phyloP scores from a whole-genome alignment of 768 basidiomycete genomes.

The Strobilomyces dryophilus region DNA sequence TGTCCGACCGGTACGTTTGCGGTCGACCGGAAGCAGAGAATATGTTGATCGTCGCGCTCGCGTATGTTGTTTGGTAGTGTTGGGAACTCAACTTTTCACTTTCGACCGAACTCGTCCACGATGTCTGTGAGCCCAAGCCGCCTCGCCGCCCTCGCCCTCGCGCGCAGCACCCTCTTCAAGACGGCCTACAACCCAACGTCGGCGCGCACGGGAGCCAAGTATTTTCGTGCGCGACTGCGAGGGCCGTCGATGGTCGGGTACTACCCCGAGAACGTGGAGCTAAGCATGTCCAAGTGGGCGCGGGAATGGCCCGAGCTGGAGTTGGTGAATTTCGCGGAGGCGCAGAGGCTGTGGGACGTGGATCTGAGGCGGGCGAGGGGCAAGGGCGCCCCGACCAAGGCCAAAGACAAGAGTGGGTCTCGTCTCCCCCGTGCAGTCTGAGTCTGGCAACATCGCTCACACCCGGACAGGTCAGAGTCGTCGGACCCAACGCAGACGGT shows the following conservation, averaged over 20 bases:
- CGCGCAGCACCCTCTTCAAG: slow-evolving; percentile 76
- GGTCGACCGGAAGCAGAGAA: too few species aligned
- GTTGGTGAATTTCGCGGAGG: slow-evolving; percentile 62
- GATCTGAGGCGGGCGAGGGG: slow-evolving; percentile 68
- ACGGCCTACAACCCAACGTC: slow-evolving; percentile 84
- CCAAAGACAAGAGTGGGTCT: slow-evolving; percentile 62
- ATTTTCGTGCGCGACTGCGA: slow-evolving; percentile 74
- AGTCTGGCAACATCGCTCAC: neutral
- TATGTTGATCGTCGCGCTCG: too few species aligned
- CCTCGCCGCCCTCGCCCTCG: slow-evolving; percentile 54
- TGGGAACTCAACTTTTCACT: slow-evolving; percentile 29
- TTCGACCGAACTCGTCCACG: too few species aligned
- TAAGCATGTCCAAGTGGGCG: slow-evolving; percentile 50
- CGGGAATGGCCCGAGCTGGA: slow-evolving; percentile 53
- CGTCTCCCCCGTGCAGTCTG: too few species aligned
- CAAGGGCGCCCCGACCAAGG: slow-evolving; percentile 81
- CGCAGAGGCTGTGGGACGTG: slow-evolving; percentile 58
- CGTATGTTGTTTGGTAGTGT: slow-evolving; percentile 24
- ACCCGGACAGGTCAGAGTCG: too few species aligned
- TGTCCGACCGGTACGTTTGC: too few species aligned
- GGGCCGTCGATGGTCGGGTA: slow-evolving; percentile 87
- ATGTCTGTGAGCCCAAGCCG: slow-evolving; percentile 44
- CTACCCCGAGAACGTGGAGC: slow-evolving; percentile 62
- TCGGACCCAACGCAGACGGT: too few species aligned
- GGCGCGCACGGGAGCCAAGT: slow-evolving; percentile 86